Evolutionary conservation across 371 early-diverging fungal species (phyloP).

Genomic region (Circinella minor): DNA sequence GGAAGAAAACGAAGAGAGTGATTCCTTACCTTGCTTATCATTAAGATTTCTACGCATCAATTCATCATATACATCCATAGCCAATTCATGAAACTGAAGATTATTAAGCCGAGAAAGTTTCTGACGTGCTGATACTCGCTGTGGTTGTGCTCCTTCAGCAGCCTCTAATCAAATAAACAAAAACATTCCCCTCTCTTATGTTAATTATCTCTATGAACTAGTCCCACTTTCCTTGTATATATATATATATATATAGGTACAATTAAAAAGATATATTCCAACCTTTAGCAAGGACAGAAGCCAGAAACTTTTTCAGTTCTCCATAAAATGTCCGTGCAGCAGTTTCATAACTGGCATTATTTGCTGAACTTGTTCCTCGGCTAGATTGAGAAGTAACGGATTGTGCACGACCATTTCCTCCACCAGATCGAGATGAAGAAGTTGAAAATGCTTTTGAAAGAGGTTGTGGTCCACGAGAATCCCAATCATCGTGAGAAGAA

Average conservation of each 20-base stretch:
- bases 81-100: conserved; percentile 91
- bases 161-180: conserved; percentile 35
- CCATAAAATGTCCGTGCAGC: conserved; percentile 45
- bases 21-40: conserved; percentile 58
- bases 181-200: too few species aligned
- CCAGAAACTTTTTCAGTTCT: conserved; percentile 43
- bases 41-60: conserved; percentile 74
- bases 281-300: conserved; percentile 44
- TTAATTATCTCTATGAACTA: too few species aligned
- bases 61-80: conserved; percentile 97
- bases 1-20: too few species aligned
- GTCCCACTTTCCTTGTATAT: too few species aligned
- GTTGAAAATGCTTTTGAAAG: conserved; percentile 23
- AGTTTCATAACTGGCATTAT: conserved; percentile 34
- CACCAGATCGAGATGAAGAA: conserved; percentile 33
- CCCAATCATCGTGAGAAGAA: conserved; percentile 40
- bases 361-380: conserved; percentile 22
- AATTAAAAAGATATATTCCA: not conserved
- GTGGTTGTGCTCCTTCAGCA: conserved; percentile 54
- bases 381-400: conserved; percentile 43
- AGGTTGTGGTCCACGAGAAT: conserved; percentile 26
- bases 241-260: not conserved
- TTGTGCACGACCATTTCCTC: conserved; percentile 38
- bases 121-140: conserved; percentile 76
- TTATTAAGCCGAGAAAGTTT: conserved; percentile 82